A percentile compares a stretch with the other conserved stretches of the same genome.
These are phyloP conservation scores for Westerdykella sp. DNA, from an alignment of 2,329 filamentous ascomycete genomes.

Conservation along the genomic window DNA sequence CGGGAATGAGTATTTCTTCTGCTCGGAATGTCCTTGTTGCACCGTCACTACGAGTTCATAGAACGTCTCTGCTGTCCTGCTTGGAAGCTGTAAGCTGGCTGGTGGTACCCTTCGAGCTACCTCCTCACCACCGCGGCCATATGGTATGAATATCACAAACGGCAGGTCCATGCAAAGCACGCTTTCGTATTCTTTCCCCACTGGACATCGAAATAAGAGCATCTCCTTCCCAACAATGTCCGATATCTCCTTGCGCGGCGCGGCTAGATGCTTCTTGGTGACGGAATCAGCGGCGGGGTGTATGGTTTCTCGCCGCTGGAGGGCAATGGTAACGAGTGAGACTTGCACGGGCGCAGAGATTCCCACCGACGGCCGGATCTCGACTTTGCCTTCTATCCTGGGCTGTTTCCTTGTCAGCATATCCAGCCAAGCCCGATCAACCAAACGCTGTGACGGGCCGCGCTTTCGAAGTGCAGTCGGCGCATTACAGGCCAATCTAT, in stretches of 20 bases:
- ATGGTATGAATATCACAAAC: conserved; percentile 96
- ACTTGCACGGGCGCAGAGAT: conserved; percentile 84
- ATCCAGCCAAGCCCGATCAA: neutral
- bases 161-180: conserved; percentile 95
- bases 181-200: conserved; percentile 77
- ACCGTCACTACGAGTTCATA: conserved; percentile 96
- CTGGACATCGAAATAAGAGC: conserved; percentile 77
- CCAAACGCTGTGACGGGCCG: neutral
- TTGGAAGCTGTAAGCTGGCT: conserved; percentile 82
- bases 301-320: conserved; percentile 91
- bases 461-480: neutral
- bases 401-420: conserved; percentile 53
- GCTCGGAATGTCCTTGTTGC: conserved; percentile 78
- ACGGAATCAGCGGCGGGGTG: conserved; percentile 93
- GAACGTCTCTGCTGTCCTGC: conserved; percentile 90
- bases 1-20: conserved; percentile 86
- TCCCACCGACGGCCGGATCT: conserved; percentile 81
- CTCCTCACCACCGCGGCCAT: conserved; percentile 84
- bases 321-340: conserved; percentile 87
- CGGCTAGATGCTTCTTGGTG: conserved; percentile 83
- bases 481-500: neutral
- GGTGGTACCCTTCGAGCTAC: conserved; percentile 84
- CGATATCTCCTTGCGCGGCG: conserved; percentile 80
- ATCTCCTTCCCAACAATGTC: conserved; percentile 96
- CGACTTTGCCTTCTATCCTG: conserved; percentile 94